A percentile compares a stretch with the other conserved stretches of the same genome.
phyloP scores from a whole-genome alignment of 2,329 filamentous ascomycete species.

The Stromatinia cepivora region DNA sequence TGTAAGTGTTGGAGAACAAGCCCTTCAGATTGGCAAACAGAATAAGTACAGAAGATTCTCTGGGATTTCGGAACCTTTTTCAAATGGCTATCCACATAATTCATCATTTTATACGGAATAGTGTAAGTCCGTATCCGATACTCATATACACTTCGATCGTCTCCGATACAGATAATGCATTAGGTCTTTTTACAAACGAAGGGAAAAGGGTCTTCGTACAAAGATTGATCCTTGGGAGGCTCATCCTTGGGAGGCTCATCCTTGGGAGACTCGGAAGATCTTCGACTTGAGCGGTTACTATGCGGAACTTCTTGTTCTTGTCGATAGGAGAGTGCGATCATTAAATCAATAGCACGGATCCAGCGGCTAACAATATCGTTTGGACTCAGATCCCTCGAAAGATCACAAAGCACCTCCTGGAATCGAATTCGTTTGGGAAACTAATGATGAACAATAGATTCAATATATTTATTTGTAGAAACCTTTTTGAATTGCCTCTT shows the following conservation, averaged over 20 bases:
- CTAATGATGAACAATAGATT: slow-evolving; percentile 1
- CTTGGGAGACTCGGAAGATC: slow-evolving; percentile 1
- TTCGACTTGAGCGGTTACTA: neutral
- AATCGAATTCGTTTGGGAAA: neutral
- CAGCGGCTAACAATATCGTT: neutral
- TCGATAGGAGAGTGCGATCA: neutral
- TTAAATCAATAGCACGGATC: slow-evolving; percentile 2
- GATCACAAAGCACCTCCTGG: neutral
- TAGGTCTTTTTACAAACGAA: slow-evolving; percentile 7
- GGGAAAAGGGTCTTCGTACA: neutral
- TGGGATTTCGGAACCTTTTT: neutral
- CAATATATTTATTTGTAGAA: neutral
- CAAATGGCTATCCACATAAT: slow-evolving; percentile 7
- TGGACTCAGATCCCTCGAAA: neutral
- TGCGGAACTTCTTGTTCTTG: slow-evolving; percentile 2
- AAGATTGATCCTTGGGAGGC: slow-evolving; percentile 8
- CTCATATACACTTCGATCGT: neutral
- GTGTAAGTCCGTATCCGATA: slow-evolving; percentile 16
- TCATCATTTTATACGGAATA: slow-evolving; percentile 1
- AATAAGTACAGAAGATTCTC: slow-evolving; percentile 26
- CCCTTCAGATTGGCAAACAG: slow-evolving; percentile 26
- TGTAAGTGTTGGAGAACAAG: slow-evolving; percentile 33
- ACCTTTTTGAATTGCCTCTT: neutral
- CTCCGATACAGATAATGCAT: slow-evolving; percentile 8
- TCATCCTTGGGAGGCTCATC: too few relatives aligned